phyloP scores from a whole-genome alignment of 2,329 filamentous ascomycete genomes.

The Talaromyces verruculosus region DNA sequence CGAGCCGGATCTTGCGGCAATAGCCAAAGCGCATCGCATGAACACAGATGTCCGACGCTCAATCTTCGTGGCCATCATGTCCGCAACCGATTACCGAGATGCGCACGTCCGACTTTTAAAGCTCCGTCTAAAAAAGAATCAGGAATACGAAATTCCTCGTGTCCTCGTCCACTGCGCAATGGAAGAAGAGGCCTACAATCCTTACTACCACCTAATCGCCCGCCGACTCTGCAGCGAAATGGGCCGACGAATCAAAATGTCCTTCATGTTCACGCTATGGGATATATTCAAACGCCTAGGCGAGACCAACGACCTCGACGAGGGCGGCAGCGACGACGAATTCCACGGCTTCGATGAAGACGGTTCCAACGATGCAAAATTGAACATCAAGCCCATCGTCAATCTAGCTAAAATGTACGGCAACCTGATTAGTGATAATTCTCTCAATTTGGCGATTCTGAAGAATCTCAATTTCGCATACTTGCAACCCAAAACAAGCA shows the following conservation, averaged over 20 bases:
- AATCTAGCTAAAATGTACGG: slow-evolving; percentile 69
- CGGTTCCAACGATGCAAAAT: slow-evolving; percentile 34
- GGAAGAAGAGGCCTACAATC: slow-evolving; percentile 81
- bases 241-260: slow-evolving; percentile 73
- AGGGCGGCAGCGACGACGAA: slow-evolving; percentile 61
- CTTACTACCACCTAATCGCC: slow-evolving; percentile 87
- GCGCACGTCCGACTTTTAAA: slow-evolving; percentile 77
- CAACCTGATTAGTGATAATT: slow-evolving; percentile 60
- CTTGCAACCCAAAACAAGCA: slow-evolving; percentile 70
- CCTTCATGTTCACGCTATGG: slow-evolving; percentile 85
- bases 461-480: slow-evolving; percentile 73
- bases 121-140: slow-evolving; percentile 78
- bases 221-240: slow-evolving; percentile 66
- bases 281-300: slow-evolving; percentile 81
- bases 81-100: slow-evolving; percentile 78
- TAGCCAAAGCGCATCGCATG: slow-evolving; percentile 81
- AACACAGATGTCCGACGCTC: slow-evolving; percentile 81
- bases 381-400: slow-evolving; percentile 61
- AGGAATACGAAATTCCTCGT: slow-evolving; percentile 81
- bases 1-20: slow-evolving; percentile 64
- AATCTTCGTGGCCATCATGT: slow-evolving; percentile 92
- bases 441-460: slow-evolving; percentile 57
- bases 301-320: slow-evolving; percentile 63
- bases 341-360: slow-evolving; percentile 50
- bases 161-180: slow-evolving; percentile 86